Conservation (phyloP, 495 filamentous ascomycete genomes). For the Neurospora sp. region DNA sequence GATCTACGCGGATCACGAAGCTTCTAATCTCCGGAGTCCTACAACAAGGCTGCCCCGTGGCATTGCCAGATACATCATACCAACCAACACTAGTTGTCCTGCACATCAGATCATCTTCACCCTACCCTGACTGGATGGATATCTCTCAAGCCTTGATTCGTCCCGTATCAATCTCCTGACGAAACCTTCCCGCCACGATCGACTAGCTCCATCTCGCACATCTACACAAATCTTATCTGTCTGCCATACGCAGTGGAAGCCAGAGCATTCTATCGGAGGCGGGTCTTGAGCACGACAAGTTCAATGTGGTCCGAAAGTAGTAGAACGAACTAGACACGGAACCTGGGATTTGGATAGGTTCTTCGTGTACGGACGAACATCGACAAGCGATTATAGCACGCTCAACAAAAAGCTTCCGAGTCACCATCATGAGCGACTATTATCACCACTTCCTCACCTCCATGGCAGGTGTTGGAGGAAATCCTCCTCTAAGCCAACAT, state of each 20-base stretch:
- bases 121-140: neutral
- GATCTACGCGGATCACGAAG: neutral
- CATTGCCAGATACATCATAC: neutral
- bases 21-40: neutral
- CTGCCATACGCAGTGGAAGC: neutral
- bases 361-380: neutral
- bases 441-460: conserved; percentile 39
- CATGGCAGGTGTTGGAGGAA: conserved; percentile 32
- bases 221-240: neutral
- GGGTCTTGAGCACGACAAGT: neutral
- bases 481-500: conserved; percentile 22
- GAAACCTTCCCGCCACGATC: neutral
- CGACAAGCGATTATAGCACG: neutral
- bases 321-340: neutral
- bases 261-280: neutral
- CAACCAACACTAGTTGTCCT: neutral
- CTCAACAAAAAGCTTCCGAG: neutral
- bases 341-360: neutral
- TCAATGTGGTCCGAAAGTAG: neutral
- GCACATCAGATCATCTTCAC: neutral
- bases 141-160: neutral
- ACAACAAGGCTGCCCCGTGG: neutral
- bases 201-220: neutral
- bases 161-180: neutral
- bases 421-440: conserved; percentile 35